A percentile compares a stretch with the other conserved stretches of the same genome.
Conservation (phyloP, 257 asterid species). For the Verbascum thapsus region DNA sequence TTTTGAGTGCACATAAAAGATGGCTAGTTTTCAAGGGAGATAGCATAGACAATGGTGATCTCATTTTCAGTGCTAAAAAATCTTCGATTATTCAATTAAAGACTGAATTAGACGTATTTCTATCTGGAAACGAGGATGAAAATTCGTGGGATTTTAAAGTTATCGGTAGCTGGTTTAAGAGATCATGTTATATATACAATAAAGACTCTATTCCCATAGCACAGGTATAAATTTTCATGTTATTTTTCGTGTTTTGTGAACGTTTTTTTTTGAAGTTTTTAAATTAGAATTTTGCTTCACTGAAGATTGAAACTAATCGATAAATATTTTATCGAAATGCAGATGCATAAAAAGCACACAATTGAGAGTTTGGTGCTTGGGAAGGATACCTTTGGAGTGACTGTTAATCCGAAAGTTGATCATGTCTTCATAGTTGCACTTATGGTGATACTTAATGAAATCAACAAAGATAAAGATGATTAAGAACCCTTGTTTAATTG, state of each 20-base stretch:
- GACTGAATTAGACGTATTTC: conserved; percentile 40
- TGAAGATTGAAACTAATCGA: background rate
- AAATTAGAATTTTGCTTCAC: background rate
- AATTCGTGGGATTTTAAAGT: conserved; percentile 45
- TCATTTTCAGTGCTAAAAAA: conserved; percentile 37
- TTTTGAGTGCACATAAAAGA: conserved; percentile 47
- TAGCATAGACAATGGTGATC: conserved; percentile 32
- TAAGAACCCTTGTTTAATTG: background rate
- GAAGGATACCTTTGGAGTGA: conserved; percentile 39
- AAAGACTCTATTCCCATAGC: conserved; percentile 47
- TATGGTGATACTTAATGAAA: conserved; percentile 45
- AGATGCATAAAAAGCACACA: conserved; percentile 52
- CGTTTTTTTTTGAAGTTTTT: background rate
- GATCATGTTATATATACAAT: conserved; percentile 39
- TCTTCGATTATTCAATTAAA: conserved; percentile 39
- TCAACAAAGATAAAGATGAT: conserved; percentile 33
- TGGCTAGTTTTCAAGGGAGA: conserved; percentile 47
- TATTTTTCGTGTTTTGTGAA: background rate
- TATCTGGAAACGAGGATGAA: conserved; percentile 32
- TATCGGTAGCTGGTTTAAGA: conserved; percentile 48
- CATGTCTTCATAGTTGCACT: conserved; percentile 47
- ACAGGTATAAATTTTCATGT: conserved; percentile 33
- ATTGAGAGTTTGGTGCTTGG: conserved; percentile 37
- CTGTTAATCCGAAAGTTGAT: conserved; percentile 42
- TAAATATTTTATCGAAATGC: conserved; percentile 17